These are phyloP conservation scores for Neurospora sp. DNA, from an alignment of 495 filamentous ascomycete species.

Conservation along the genomic window DNA sequence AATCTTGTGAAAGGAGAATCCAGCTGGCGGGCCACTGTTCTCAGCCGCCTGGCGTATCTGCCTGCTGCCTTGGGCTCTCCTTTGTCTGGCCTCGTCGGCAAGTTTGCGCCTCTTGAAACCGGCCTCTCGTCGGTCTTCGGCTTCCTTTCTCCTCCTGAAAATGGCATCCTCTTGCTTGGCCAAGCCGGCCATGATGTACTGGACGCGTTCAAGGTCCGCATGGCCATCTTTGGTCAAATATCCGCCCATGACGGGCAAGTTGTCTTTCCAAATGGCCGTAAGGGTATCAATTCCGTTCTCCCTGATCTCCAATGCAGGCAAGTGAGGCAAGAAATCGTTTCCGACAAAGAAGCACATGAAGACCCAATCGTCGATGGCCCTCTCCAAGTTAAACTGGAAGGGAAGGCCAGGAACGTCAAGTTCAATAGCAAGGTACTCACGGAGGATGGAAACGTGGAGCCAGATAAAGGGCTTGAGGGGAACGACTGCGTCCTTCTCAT, in stretches of 20 bases:
- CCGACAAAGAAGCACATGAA: constrained; percentile 99
- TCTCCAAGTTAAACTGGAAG: constrained; percentile 76
- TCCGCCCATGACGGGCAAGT: constrained; percentile 80
- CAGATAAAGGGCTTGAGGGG: constrained; percentile 89
- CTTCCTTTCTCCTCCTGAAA: constrained; percentile 72
- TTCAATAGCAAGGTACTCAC: constrained; percentile 89
- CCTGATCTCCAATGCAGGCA: constrained; percentile 92
- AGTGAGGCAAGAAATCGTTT: constrained; percentile 96
- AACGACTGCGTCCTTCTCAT: constrained; percentile 64
- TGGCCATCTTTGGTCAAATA: constrained; percentile 93
- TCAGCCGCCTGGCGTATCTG: constrained; percentile 8
- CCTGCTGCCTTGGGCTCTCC: constrained; percentile 13
- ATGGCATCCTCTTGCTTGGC: constrained; percentile 95
- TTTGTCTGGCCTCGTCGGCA: constrained; percentile 37
- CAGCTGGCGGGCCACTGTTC: constrained; percentile 12
- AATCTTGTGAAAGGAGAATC: constrained; percentile 21
- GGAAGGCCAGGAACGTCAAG: constrained; percentile 69
- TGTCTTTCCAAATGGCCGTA: constrained; percentile 91
- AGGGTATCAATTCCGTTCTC: constrained; percentile 96
- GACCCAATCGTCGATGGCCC: constrained; percentile 98
- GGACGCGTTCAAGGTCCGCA: constrained; percentile 77
- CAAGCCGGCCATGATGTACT: constrained; percentile 78
- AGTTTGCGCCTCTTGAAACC: constrained; percentile 69
- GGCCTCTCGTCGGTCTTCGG: constrained; percentile 70
- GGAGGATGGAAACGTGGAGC: constrained; percentile 84